Base-by-base conservation (phyloP, 1,139 yeast species). In the Suhomyces ambrosiae region DNA sequence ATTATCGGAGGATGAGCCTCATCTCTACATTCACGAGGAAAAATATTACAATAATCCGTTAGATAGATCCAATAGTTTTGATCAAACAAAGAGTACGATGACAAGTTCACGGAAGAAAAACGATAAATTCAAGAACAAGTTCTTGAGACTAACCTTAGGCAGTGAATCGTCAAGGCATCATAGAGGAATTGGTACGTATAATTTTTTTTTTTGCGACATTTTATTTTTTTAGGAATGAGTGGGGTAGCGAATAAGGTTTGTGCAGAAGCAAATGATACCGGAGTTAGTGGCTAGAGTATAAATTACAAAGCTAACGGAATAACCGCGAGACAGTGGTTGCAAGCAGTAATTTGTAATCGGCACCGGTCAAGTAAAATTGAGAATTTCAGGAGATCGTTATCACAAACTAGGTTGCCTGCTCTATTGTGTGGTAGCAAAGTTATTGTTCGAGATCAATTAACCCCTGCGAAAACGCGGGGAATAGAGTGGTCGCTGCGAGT, bases 31-130 rank as follows among this genome's bases (percentile, higher is more conserved):
- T 7, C 9, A 17, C 23, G 33, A 27, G 10, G 35, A 19, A 16
- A 31, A 34, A 10, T 26, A 24, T 15, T 35, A 34, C 22, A 26
- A 37, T 21, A 27, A 39, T 30, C 41, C 48, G 16, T 42, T 45
- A 47, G 50, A 52, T 27, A 52, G 46, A 25, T 52, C 58, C 36
- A 47, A 44, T 34, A 57, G 63, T 39, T 70, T 47, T 47, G 76
- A 71, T 43, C 74, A 68, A 44, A 68, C 76, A 3, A 60, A 66
- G 49, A 61, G 70, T 45, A 48, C 47, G 32, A 54, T 65, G 62
- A 66, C 74, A 9, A 45, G 45, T 10, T 47, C 40, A 8, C 39
- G 53, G 17, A 44, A 43, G 28, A 33, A 27, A 27, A 35, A 31
- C 8, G 40, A 42, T 12, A 48, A 70, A 22, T 49, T 56, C 27